Evolutionary conservation across 139 green algal genomes (phyloP).

Genomic region (Haematococcus sp.): DNA sequence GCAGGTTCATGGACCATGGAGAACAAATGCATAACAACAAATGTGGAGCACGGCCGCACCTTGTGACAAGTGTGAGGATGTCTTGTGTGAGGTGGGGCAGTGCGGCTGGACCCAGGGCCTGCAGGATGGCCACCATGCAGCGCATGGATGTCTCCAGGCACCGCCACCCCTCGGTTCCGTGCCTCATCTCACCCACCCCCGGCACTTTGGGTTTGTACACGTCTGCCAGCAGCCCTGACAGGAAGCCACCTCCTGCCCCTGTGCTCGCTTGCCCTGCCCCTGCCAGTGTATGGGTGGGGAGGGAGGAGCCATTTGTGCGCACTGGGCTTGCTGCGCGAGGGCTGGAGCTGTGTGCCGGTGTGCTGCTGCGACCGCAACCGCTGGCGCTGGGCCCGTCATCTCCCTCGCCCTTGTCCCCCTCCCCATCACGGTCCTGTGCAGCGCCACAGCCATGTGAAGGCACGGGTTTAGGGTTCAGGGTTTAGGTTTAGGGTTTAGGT

Average conservation of each 20-base stretch:
- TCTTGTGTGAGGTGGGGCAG: not conserved
- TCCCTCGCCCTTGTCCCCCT: not conserved
- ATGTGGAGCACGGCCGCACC: not conserved
- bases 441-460: too few relatives aligned
- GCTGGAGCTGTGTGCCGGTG: not conserved
- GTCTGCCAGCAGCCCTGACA: not conserved
- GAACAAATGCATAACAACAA: not conserved
- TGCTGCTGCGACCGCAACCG: not conserved
- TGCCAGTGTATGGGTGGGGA: too few relatives aligned
- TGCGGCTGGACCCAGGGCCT: not conserved
- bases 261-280: not conserved
- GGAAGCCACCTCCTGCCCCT: not conserved
- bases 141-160: conserved; percentile 70
- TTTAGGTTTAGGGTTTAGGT: too few relatives aligned
- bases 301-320: too few relatives aligned
- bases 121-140: conserved; percentile 29
- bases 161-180: conserved; percentile 91
- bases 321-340: not conserved
- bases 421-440: conserved; percentile 19
- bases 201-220: conserved; percentile 15
- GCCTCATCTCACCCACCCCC: conserved; percentile 70
- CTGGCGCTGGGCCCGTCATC: too few relatives aligned
- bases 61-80: not conserved
- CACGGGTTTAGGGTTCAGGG: too few relatives aligned
- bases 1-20: too few relatives aligned